These are phyloP conservation scores for Papiliotrema fonsecae DNA, from an alignment of 1,284 basidiomycete genomes.

Conservation along the genomic window DNA sequence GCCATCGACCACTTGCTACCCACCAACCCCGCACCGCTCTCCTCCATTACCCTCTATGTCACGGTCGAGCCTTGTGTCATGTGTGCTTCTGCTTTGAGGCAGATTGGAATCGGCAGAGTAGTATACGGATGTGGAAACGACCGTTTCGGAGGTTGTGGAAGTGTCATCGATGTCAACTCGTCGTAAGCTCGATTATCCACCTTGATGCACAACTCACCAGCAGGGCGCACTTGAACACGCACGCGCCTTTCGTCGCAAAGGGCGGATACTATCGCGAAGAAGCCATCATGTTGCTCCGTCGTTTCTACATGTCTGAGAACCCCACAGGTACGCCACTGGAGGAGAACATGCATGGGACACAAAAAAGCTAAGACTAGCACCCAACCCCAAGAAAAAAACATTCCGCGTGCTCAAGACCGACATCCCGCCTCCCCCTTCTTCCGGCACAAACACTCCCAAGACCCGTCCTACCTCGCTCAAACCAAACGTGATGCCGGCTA, in stretches of 20 bases:
- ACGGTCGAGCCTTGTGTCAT: constrained; percentile 99
- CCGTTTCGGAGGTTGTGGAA: constrained; percentile 94
- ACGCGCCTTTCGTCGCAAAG: constrained; percentile 69
- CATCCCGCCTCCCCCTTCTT: constrained; percentile 40
- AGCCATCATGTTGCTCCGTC: constrained; percentile 88
- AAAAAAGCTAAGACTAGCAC: constrained; percentile 29
- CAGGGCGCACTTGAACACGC: constrained; percentile 56
- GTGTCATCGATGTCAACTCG: constrained; percentile 81
- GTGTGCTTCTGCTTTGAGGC: constrained; percentile 92
- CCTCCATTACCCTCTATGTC: constrained; percentile 83
- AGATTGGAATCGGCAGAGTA: constrained; percentile 85
- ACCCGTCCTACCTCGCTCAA: constrained; percentile 17
- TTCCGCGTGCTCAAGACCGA: constrained; percentile 48
- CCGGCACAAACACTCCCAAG: constrained; percentile 12
- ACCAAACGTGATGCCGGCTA: constrained; percentile 12
- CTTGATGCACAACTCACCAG: background rate
- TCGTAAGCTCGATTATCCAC: constrained; percentile 52
- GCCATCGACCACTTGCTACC: constrained; percentile 87
- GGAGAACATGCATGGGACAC: background rate
- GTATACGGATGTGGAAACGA: constrained; percentile 95
- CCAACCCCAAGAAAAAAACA: constrained; percentile 48
- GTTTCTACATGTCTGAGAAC: constrained; percentile 96
- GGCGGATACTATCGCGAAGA: constrained; percentile 86
- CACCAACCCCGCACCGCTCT: constrained; percentile 59
- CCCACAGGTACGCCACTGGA: constrained; percentile 64